phyloP scores from a whole-genome alignment of 768 basidiomycete species.

The Agrocybe chaxingu region DNA sequence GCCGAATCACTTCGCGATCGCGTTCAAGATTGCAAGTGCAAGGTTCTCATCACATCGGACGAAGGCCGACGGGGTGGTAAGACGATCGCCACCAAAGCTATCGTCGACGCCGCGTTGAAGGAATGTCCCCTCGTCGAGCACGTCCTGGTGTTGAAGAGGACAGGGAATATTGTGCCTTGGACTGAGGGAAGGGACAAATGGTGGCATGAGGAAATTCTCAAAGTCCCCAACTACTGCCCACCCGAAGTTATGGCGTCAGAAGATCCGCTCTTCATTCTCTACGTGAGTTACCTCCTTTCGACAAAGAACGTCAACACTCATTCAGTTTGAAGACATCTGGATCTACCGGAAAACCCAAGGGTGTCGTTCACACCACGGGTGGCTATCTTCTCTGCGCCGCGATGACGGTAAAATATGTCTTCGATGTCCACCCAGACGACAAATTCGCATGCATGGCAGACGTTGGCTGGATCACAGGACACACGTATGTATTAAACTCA shows the following conservation, averaged over 20 bases:
- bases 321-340: slow-evolving; percentile 70
- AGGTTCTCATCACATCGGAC: slow-evolving; percentile 93
- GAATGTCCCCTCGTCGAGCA: slow-evolving; percentile 85
- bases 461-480: slow-evolving; percentile 98
- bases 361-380: slow-evolving; percentile 87
- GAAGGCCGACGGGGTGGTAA: slow-evolving; percentile 95
- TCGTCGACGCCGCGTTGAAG: slow-evolving; percentile 89
- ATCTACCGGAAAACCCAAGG: slow-evolving; percentile 95
- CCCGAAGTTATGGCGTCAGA: slow-evolving; percentile 87
- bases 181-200: slow-evolving; percentile 84
- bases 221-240: slow-evolving; percentile 86
- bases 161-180: slow-evolving; percentile 81
- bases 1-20: slow-evolving; percentile 93
- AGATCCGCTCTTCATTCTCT: slow-evolving; percentile 98
- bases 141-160: slow-evolving; percentile 85
- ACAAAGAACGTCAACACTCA: slow-evolving; percentile 6
- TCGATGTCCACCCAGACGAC: slow-evolving; percentile 96
- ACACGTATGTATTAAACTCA: slow-evolving; percentile 50
- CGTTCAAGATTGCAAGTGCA: slow-evolving; percentile 81
- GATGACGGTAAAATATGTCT: slow-evolving; percentile 94
- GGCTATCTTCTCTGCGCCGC: slow-evolving; percentile 92
- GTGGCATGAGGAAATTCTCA: slow-evolving; percentile 93
- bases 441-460: slow-evolving; percentile 98
- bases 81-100: slow-evolving; percentile 89
- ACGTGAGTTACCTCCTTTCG: slow-evolving; percentile 55